Conservation (phyloP, 2,329 filamentous ascomycete species). For the Alternaria burnsii region DNA sequence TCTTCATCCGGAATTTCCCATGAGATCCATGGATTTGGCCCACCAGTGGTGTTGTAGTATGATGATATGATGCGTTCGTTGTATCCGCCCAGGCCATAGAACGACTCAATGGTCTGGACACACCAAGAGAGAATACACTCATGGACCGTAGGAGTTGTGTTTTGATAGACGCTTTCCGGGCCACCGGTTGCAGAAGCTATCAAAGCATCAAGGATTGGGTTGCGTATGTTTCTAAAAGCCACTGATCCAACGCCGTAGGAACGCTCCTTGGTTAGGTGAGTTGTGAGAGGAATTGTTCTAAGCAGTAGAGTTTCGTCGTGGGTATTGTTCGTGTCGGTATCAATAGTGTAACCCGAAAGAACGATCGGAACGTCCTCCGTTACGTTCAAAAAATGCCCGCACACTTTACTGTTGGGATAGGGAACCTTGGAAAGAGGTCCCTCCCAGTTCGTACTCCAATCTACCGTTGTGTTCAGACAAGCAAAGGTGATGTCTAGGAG, state of each 20-base stretch:
- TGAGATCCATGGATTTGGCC: conserved; percentile 5
- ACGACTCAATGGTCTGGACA: conserved; percentile 35
- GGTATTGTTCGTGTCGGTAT: no score
- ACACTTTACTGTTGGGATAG: conserved; percentile 24
- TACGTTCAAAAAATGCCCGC: conserved; percentile 39
- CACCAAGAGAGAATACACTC: conserved; percentile 43
- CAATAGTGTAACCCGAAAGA: conserved; percentile 29
- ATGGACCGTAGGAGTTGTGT: conserved; percentile 10
- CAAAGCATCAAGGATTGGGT: conserved; percentile 28
- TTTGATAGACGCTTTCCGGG: no score
- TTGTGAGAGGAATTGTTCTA: conserved; percentile 13
- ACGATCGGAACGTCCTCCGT: conserved; percentile 20
- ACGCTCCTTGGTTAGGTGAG: no score
- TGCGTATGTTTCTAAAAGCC: conserved; percentile 27
- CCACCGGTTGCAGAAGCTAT: conserved; percentile 7
- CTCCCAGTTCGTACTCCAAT: conserved; percentile 25
- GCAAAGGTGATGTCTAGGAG: conserved; percentile 8
- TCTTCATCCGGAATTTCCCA: conserved; percentile 12
- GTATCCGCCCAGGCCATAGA: conserved; percentile 29
- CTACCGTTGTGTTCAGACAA: conserved; percentile 19
- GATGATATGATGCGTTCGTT: conserved; percentile 21
- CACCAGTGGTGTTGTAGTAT: conserved; percentile 15
- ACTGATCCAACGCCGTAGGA: no score
- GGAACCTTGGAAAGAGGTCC: background rate
- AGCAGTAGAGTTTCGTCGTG: no score